Conservation (phyloP, 768 basidiomycete species). For the Cubamyces sp. region DNA sequence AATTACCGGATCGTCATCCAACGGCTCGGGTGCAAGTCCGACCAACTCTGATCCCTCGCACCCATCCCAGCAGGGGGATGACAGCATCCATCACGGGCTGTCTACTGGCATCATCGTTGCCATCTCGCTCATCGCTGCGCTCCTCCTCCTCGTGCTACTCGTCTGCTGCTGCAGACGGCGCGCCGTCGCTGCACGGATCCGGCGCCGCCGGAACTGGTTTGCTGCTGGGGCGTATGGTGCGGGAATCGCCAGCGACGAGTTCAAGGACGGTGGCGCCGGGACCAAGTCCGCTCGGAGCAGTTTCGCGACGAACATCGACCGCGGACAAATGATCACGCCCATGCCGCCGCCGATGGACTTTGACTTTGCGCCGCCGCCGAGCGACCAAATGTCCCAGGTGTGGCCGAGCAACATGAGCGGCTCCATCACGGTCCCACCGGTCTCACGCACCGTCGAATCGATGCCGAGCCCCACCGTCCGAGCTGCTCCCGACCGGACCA, state of each 20-base stretch:
- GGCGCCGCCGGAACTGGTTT: slow-evolving; percentile 53
- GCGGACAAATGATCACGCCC: slow-evolving; percentile 21
- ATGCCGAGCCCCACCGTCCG: slow-evolving; percentile 27
- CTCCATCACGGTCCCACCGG: slow-evolving; percentile 21
- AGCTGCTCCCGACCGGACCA: slow-evolving; percentile 31
- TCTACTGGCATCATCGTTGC: slow-evolving; percentile 54
- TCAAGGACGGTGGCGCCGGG: slow-evolving; percentile 23
- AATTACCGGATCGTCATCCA: background rate
- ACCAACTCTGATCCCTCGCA: slow-evolving; percentile 8
- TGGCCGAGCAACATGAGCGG: slow-evolving; percentile 23
- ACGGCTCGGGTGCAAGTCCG: slow-evolving; percentile 2
- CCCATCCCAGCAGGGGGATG: slow-evolving; percentile 2
- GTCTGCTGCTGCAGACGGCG: slow-evolving; percentile 53
- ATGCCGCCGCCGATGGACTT: slow-evolving; percentile 4
- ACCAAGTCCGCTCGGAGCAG: slow-evolving; percentile 52
- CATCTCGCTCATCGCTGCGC: slow-evolving; percentile 39
- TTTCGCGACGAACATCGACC: slow-evolving; percentile 60
- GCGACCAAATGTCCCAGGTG: slow-evolving; percentile 16
- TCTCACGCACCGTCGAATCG: slow-evolving; percentile 20
- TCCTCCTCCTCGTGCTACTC: slow-evolving; percentile 40
- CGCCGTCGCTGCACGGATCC: slow-evolving; percentile 44
- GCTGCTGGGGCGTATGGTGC: slow-evolving; percentile 32
- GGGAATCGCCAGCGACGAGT: slow-evolving; percentile 12
- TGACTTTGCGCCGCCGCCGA: background rate
- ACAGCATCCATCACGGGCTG: slow-evolving; percentile 35